Evolutionary conservation across 2,329 filamentous ascomycete genomes (phyloP).

Genomic region (Clarireedia hainanense): DNA sequence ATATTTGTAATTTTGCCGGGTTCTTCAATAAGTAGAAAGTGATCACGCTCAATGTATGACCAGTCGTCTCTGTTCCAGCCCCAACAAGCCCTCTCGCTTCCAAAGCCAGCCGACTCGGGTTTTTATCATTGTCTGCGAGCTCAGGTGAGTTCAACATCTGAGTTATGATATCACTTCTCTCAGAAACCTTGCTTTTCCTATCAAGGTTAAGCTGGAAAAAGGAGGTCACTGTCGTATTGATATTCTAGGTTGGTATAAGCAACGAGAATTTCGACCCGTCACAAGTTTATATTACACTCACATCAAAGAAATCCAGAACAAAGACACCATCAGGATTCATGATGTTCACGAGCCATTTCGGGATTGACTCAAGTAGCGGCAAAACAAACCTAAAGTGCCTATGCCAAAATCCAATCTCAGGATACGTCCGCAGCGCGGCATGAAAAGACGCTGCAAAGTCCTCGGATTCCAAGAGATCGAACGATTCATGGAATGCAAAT

Average conservation of each 20-base stretch:
- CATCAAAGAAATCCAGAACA: constrained; percentile 8
- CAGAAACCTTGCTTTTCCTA: not conserved
- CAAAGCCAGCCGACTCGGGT: constrained; percentile 13
- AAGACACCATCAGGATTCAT: constrained; percentile 7
- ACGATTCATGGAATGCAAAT: constrained; percentile 12
- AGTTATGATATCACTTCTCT: not conserved
- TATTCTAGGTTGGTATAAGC: not conserved
- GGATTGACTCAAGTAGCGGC: constrained; percentile 5
- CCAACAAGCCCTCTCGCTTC: constrained; percentile 20
- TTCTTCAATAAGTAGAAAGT: too few species aligned
- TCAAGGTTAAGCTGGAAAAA: not conserved
- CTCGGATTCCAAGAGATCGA: constrained; percentile 8
- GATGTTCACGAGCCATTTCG: constrained; percentile 4
- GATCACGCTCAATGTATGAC: too few species aligned
- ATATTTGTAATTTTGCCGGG: too few species aligned
- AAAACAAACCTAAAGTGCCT: not conserved
- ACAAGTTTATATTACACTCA: not conserved
- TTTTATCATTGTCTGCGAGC: constrained; percentile 12
- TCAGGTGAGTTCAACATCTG: not conserved
- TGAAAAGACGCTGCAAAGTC: constrained; percentile 13
- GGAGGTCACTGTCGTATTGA: not conserved
- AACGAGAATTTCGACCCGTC: too few species aligned
- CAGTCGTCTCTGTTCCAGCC: constrained; percentile 19
- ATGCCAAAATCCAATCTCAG: constrained; percentile 13
- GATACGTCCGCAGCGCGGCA: constrained; percentile 8